Evolutionary conservation across 345 rosid species (phyloP).

Genomic region (Corymbia maculata): DNA sequence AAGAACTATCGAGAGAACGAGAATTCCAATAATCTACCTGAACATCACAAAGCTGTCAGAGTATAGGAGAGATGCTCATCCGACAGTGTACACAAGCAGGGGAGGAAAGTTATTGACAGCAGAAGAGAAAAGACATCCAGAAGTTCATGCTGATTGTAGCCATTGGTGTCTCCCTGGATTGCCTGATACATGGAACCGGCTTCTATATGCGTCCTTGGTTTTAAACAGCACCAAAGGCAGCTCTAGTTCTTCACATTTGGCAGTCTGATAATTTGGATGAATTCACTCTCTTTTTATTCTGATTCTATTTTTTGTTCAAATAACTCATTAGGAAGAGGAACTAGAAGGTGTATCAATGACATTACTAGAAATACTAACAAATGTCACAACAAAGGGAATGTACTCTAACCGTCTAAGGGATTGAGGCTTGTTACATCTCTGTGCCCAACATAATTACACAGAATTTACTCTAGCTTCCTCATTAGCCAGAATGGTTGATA

Average conservation of each 20-base stretch:
- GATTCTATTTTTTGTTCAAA: background rate
- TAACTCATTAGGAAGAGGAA: background rate
- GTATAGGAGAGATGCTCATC: conserved; percentile 36
- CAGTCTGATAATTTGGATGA: background rate
- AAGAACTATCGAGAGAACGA: conserved; percentile 16
- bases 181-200: conserved; percentile 51
- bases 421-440: background rate
- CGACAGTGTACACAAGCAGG: conserved; percentile 26
- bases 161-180: conserved; percentile 64
- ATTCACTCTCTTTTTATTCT: background rate
- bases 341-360: background rate
- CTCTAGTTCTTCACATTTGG: background rate
- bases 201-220: conserved; percentile 26
- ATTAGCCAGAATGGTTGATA: background rate
- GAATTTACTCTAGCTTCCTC: background rate
- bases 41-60: conserved; percentile 31
- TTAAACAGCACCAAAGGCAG: background rate
- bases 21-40: conserved; percentile 16
- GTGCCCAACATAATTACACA: background rate
- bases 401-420: background rate
- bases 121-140: conserved; percentile 1
- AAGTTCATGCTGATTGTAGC: conserved; percentile 32
- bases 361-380: background rate
- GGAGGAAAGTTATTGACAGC: background rate
- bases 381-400: background rate